Evolutionary conservation across 208 protist species (phyloP).

Genomic region (Trypanosoma boissoni): DNA sequence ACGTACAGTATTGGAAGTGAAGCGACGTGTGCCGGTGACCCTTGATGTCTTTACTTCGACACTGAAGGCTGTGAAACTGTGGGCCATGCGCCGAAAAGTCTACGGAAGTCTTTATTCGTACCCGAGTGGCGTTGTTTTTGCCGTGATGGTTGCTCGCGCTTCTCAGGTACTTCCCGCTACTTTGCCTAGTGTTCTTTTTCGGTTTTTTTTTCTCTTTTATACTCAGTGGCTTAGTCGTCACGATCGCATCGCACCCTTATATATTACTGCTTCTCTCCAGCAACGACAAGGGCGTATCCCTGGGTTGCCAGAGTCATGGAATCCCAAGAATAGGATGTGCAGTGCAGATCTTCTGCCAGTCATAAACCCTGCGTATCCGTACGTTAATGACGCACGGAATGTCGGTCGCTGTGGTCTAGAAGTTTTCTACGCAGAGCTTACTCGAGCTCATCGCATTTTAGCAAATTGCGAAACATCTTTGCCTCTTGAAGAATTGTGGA

Average conservation of each 20-base stretch:
- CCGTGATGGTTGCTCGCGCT: constrained; percentile 93
- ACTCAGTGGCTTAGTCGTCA: constrained; percentile 54
- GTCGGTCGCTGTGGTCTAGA: constrained; percentile 67
- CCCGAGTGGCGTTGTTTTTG: constrained; percentile 95
- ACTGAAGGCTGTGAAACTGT: constrained; percentile 77
- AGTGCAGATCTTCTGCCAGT: constrained; percentile 92
- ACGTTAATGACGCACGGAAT: constrained; percentile 94
- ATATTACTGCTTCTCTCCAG: constrained; percentile 42
- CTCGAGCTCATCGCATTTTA: constrained; percentile 44
- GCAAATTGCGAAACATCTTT: not conserved
- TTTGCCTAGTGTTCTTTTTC: constrained; percentile 71
- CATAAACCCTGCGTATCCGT: constrained; percentile 96
- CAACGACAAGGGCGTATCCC: constrained; percentile 25
- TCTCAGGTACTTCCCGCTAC: constrained; percentile 92
- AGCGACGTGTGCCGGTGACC: constrained; percentile 39
- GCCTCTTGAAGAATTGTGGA: constrained; percentile 42
- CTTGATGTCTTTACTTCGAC: constrained; percentile 44
- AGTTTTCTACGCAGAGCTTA: constrained; percentile 61
- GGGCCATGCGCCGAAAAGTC: constrained; percentile 82
- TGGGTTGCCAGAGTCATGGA: constrained; percentile 69
- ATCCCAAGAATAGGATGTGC: constrained; percentile 28
- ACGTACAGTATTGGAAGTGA: constrained; percentile 71
- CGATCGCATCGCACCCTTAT: constrained; percentile 53
- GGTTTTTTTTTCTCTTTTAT: constrained; percentile 88
- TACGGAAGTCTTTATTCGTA: constrained; percentile 96